Conservation (phyloP, 495 filamentous ascomycete species). For the Penicillium angulare region DNA sequence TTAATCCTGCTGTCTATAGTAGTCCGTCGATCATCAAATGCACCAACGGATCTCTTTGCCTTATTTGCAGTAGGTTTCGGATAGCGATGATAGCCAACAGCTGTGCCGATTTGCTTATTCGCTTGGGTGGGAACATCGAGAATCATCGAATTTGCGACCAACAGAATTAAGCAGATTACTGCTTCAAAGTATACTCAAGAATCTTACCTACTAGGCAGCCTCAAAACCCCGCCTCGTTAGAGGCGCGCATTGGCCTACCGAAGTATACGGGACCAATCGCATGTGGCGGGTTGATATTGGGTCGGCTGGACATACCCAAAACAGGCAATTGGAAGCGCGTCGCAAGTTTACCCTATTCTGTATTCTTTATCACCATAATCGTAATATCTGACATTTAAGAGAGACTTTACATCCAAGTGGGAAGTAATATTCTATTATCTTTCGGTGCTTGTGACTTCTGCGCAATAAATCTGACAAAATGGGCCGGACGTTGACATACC, state of each 20-base stretch:
- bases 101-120: no score
- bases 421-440: background rate
- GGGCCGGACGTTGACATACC: conserved; percentile 61
- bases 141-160: no score
- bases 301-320: background rate
- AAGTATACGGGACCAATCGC: background rate
- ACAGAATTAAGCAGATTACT: no score
- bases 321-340: background rate
- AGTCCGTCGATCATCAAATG: no score
- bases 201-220: no score
- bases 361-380: background rate
- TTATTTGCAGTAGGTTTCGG: no score
- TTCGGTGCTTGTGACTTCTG: background rate
- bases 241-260: background rate
- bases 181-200: no score
- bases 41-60: no score
- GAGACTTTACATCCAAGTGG: background rate
- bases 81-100: no score
- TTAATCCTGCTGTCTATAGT: no score
- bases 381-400: background rate
- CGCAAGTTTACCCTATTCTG: background rate
- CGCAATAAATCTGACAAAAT: conserved; percentile 21
- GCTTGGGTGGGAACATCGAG: no score
- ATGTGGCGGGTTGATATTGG: background rate
- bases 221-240: background rate